Evolutionary conservation across 495 filamentous ascomycete species (phyloP).

Genomic region (Penicillium alfredii): DNA sequence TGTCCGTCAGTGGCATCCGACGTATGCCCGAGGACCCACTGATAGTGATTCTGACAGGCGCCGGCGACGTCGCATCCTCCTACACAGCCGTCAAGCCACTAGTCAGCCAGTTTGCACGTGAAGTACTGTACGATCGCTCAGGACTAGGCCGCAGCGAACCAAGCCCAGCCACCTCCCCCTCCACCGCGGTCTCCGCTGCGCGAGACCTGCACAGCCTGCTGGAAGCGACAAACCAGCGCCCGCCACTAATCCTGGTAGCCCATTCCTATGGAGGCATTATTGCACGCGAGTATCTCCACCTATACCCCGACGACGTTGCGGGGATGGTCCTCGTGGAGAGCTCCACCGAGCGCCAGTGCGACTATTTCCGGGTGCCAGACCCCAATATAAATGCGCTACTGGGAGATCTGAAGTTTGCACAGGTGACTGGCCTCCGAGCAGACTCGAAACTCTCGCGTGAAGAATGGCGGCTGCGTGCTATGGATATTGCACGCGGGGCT

Average conservation of each 20-base stretch:
- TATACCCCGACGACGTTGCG: slow-evolving; percentile 21
- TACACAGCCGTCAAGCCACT: slow-evolving; percentile 35
- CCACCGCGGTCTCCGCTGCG: slow-evolving; percentile 20
- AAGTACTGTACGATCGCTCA: slow-evolving; percentile 41
- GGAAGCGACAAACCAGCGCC: slow-evolving; percentile 5
- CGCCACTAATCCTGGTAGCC: slow-evolving; percentile 40
- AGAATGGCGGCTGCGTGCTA: slow-evolving; percentile 32
- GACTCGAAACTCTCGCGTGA: slow-evolving; percentile 23
- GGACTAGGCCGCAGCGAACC: slow-evolving; percentile 36
- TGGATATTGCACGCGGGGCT: slow-evolving; percentile 25
- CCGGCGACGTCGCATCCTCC: slow-evolving; percentile 38
- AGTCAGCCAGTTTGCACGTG: slow-evolving; percentile 21
- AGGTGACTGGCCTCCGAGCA: slow-evolving; percentile 27
- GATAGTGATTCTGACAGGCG: slow-evolving; percentile 41
- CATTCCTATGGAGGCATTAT: slow-evolving; percentile 51
- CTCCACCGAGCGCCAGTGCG: slow-evolving; percentile 30
- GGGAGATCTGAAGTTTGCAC: slow-evolving; percentile 25
- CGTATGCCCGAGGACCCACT: slow-evolving; percentile 25
- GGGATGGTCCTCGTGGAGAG: slow-evolving; percentile 40
- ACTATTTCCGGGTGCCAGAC: slow-evolving; percentile 29
- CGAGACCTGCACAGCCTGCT: slow-evolving; percentile 32
- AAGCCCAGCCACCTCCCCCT: slow-evolving; percentile 10
- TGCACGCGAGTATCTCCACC: slow-evolving; percentile 41
- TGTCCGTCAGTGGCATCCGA: slow-evolving; percentile 19
- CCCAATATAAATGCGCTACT: slow-evolving; percentile 27